Conservation (phyloP, 371 early-diverging fungal species). For the Chytridium lagenaria region DNA sequence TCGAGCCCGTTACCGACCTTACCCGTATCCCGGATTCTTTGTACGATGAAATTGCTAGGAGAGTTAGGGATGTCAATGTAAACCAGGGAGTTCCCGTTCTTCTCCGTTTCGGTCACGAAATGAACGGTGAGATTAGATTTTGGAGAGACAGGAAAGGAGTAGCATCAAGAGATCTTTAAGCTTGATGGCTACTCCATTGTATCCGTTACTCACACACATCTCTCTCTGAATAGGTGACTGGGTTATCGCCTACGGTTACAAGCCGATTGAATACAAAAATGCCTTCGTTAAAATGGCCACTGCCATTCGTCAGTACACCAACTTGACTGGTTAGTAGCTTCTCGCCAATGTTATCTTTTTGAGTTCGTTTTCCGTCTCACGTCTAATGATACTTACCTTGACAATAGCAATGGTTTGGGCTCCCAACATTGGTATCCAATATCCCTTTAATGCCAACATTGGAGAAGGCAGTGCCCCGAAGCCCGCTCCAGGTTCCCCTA, state of each 20-base stretch:
- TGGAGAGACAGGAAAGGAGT: background rate
- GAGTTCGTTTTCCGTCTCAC: background rate
- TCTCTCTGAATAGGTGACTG: constrained; percentile 10
- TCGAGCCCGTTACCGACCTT: constrained; percentile 33
- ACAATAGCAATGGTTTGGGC: constrained; percentile 53
- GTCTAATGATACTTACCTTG: too few relatives aligned
- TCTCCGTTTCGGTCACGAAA: constrained; percentile 54
- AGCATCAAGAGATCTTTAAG: too few relatives aligned
- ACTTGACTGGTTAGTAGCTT: constrained; percentile 32
- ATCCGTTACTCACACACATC: too few relatives aligned
- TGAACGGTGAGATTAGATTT: constrained; percentile 44
- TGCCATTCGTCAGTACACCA: constrained; percentile 32
- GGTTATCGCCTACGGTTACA: constrained; percentile 27
- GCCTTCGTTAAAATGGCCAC: constrained; percentile 22
- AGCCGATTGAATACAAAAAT: constrained; percentile 20
- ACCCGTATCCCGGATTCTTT: constrained; percentile 12
- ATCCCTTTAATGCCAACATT: constrained; percentile 39
- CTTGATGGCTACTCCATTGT: too few relatives aligned
- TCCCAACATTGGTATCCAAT: constrained; percentile 50
- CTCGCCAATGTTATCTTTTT: background rate
- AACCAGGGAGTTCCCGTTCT: constrained; percentile 49
- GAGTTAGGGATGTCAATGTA: constrained; percentile 35
- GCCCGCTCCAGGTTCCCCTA: constrained; percentile 9
- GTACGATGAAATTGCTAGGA: constrained; percentile 26
- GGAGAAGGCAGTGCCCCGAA: background rate